phyloP scores from a whole-genome alignment of 2,329 filamentous ascomycete genomes.

The Aspergillus tubingensis region DNA sequence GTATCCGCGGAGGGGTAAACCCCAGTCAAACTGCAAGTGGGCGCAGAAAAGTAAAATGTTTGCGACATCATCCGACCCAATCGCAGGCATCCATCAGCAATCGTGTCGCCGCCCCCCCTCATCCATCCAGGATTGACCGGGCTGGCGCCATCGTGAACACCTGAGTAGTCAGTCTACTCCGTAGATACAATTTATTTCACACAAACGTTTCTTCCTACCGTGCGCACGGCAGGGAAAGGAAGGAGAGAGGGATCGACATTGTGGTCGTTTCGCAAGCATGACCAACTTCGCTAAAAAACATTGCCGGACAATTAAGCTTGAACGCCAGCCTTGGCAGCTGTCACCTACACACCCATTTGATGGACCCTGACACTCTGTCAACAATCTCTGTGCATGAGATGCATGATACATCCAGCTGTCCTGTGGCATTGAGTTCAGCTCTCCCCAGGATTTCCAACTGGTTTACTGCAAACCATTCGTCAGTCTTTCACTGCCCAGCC shows the following conservation, averaged over 20 bases:
- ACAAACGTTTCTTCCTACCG: neutral
- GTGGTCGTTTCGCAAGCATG: conserved; percentile 1
- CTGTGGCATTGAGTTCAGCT: neutral
- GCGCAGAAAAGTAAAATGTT: neutral
- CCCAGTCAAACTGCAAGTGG: neutral
- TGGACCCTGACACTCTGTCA: conserved; percentile 3
- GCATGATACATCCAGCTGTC: neutral
- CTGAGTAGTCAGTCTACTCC: neutral
- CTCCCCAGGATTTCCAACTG: neutral
- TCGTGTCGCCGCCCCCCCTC: neutral
- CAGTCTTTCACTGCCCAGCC: neutral
- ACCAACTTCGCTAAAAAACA: conserved; percentile 3
- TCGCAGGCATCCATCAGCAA: neutral
- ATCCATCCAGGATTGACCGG: neutral
- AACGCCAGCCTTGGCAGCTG: conserved; percentile 20
- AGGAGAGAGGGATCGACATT: conserved; percentile 8
- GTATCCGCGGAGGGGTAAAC: neutral
- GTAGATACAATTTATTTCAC: no score
- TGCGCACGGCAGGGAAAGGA: neutral
- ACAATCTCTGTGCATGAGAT: conserved; percentile 1
- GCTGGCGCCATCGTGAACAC: neutral
- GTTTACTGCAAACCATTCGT: neutral
- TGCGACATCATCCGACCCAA: neutral
- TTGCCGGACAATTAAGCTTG: conserved; percentile 17
- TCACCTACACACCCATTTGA: conserved; percentile 6